These are phyloP conservation scores for Sphaerobolus stellatus DNA, from an alignment of 1,284 basidiomycete genomes.

Conservation along the genomic window DNA sequence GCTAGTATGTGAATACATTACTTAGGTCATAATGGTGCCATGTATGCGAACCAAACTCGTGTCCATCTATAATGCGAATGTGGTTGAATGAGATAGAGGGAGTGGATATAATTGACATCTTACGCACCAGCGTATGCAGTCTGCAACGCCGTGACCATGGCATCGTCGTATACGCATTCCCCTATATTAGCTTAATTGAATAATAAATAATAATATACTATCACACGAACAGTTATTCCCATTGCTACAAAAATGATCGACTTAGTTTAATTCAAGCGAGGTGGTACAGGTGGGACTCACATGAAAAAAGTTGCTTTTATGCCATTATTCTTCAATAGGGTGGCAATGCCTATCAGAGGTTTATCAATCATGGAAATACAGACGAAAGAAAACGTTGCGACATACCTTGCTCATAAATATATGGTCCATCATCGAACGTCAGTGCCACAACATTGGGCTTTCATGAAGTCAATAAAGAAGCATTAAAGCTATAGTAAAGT, in stretches of 20 bases:
- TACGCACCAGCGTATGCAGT: conserved; percentile 36
- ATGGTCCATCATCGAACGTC: conserved; percentile 8
- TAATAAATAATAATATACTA: too few species aligned
- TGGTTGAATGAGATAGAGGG: background rate
- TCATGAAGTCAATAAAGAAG: background rate
- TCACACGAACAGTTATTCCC: conserved; percentile 16
- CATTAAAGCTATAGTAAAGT: background rate
- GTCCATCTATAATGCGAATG: conserved; percentile 19
- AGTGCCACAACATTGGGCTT: conserved; percentile 9
- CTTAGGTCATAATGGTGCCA: conserved; percentile 29
- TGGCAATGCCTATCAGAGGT: conserved; percentile 1
- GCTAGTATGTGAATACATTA: background rate
- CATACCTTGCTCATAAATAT: conserved; percentile 8
- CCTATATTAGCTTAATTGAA: conserved; percentile 23
- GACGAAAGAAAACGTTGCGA: background rate
- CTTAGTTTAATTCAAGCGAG: background rate
- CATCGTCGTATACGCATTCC: conserved; percentile 42
- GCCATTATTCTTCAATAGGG: conserved; percentile 15
- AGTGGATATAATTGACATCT: too few species aligned
- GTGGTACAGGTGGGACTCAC: conserved; percentile 25
- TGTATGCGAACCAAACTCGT: conserved; percentile 45
- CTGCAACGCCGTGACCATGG: conserved; percentile 32
- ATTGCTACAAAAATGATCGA: conserved; percentile 11
- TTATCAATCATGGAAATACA: background rate
- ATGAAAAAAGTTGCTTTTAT: conserved; percentile 47